These are phyloP conservation scores for Diddensiella caesifluorescens DNA, from an alignment of 805 yeast genomes.

Conservation along the genomic window DNA sequence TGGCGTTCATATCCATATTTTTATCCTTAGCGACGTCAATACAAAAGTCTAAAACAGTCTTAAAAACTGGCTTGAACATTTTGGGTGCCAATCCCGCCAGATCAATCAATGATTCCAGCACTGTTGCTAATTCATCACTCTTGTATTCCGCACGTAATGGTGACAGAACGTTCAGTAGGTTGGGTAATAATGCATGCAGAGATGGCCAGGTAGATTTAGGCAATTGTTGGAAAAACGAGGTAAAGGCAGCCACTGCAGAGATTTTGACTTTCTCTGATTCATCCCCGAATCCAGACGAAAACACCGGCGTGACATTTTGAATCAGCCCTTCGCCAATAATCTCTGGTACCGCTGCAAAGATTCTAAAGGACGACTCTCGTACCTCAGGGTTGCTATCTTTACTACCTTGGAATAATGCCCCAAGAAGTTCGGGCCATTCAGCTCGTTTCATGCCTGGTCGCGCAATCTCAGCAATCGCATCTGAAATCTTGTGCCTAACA, in stretches of 20 bases:
- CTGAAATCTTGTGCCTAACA: slow-evolving; percentile 87
- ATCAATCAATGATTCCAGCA: slow-evolving; percentile 84
- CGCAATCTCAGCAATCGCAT: slow-evolving; percentile 90
- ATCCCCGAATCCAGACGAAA: slow-evolving; percentile 78
- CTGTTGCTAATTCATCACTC: slow-evolving; percentile 75
- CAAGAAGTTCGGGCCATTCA: slow-evolving; percentile 79
- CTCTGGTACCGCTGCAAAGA: slow-evolving; percentile 78
- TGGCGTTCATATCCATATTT: slow-evolving; percentile 63
- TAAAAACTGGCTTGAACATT: slow-evolving; percentile 86
- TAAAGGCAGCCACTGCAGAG: slow-evolving; percentile 88
- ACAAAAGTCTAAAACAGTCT: slow-evolving; percentile 79
- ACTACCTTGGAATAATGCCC: slow-evolving; percentile 65
- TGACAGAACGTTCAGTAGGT: slow-evolving; percentile 79
- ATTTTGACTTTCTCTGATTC: slow-evolving; percentile 76
- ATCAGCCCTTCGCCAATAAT: slow-evolving; percentile 58
- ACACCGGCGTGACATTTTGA: slow-evolving; percentile 53
- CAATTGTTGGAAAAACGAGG: slow-evolving; percentile 75
- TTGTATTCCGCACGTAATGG: slow-evolving; percentile 74
- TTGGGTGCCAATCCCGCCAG: slow-evolving; percentile 91
- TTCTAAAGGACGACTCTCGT: slow-evolving; percentile 88
- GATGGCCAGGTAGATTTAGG: slow-evolving; percentile 76
- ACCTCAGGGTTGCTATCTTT: slow-evolving; percentile 53
- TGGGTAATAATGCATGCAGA: slow-evolving; percentile 75
- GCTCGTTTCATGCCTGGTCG: slow-evolving; percentile 35
- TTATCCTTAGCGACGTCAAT: slow-evolving; percentile 76